These are phyloP conservation scores for Cryptosporidium sp. DNA, from an alignment of 169 alveolate species.

Conservation along the genomic window DNA sequence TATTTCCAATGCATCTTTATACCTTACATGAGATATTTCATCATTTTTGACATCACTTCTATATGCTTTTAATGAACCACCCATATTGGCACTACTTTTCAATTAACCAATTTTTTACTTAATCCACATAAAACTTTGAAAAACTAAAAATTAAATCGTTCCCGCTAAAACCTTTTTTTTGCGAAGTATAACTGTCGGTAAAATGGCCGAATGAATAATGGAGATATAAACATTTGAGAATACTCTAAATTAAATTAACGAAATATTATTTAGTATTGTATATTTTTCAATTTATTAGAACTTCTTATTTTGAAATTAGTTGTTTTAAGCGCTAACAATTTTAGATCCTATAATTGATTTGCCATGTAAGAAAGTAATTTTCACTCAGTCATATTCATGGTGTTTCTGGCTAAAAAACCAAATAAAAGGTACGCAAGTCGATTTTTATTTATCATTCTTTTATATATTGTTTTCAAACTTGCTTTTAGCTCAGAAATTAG, in stretches of 20 bases:
- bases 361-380: neutral
- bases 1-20: slow-evolving; percentile 23
- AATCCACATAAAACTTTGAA: neutral
- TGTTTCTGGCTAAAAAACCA: neutral
- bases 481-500: slow-evolving; percentile 28
- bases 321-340: slow-evolving; percentile 24
- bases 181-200: neutral
- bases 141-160: neutral
- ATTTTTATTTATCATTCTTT: neutral
- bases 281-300: neutral
- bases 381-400: neutral
- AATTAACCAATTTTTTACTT: neutral
- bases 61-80: neutral
- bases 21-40: slow-evolving; percentile 17
- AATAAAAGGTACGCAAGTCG: neutral
- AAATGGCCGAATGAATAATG: neutral
- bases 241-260: neutral
- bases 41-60: neutral
- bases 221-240: too few relatives aligned
- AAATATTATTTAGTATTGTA: neutral
- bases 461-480: neutral
- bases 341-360: slow-evolving; percentile 1
- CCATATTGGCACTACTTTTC: neutral
- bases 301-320: neutral
- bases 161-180: neutral